Evolutionary conservation across 2,329 filamentous ascomycete species (phyloP).

Genomic region (Aspergillus vadensis): DNA sequence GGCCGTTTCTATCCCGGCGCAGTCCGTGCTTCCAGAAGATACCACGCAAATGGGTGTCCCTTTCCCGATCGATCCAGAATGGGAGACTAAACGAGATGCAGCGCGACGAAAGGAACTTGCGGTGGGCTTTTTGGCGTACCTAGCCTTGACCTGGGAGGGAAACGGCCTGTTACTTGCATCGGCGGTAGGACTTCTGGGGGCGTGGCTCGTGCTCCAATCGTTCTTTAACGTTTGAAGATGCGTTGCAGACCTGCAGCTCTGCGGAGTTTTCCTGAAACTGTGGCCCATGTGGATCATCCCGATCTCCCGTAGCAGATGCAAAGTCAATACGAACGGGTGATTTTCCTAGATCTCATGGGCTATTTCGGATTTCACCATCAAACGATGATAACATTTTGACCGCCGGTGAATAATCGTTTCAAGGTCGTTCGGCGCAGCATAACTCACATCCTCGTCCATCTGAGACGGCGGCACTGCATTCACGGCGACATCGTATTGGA

Average conservation of each 20-base stretch:
- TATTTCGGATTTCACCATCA: conserved; percentile 16
- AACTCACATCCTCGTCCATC: background rate
- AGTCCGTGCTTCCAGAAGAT: conserved; percentile 34
- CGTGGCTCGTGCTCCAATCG: conserved; percentile 46
- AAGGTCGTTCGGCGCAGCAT: background rate
- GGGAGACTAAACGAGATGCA: conserved; percentile 55
- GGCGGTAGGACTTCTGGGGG: conserved; percentile 41
- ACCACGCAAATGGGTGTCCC: conserved; percentile 50
- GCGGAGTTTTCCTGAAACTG: conserved; percentile 10
- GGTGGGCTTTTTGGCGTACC: conserved; percentile 60
- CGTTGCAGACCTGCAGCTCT: conserved; percentile 1
- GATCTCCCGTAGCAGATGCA: conserved; percentile 14
- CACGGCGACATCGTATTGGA: background rate
- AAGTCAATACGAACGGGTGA: conserved; percentile 3
- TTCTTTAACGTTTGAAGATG: conserved; percentile 28
- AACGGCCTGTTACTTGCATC: conserved; percentile 45
- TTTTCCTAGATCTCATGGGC: background rate
- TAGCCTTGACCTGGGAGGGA: conserved; percentile 53
- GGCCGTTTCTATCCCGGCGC: conserved; percentile 65
- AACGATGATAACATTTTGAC: conserved; percentile 3
- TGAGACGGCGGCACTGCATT: background rate
- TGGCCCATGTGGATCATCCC: conserved; percentile 17
- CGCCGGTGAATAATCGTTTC: background rate
- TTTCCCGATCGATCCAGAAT: conserved; percentile 60
- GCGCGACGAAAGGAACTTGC: conserved; percentile 62